Evolutionary conservation across 495 filamentous ascomycete species (phyloP).

Genomic region (Trichocladium uniseriatum): DNA sequence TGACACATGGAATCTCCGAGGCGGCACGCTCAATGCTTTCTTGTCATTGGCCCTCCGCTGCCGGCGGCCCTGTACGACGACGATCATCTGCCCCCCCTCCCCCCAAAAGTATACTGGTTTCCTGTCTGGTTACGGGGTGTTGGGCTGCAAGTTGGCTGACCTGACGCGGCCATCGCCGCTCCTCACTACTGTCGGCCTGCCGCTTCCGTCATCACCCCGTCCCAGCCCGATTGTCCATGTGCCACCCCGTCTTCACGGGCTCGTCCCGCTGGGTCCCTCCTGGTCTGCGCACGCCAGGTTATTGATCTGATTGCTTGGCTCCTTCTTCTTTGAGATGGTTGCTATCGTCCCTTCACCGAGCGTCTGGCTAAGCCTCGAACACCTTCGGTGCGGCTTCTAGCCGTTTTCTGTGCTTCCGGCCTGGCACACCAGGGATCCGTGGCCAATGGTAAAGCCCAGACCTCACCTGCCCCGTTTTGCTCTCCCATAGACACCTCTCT

Average conservation of each 20-base stretch:
- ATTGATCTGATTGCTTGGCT: constrained; percentile 13
- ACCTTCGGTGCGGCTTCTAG: constrained; percentile 18
- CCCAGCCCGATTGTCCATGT: not conserved
- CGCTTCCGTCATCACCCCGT: not conserved
- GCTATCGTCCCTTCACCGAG: constrained; percentile 3
- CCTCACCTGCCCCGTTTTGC: not conserved
- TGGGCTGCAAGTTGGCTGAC: not conserved
- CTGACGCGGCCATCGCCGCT: not conserved
- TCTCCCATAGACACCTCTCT: not conserved
- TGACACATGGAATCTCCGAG: constrained; percentile 15
- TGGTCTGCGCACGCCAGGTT: too few species aligned
- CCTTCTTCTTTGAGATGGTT: constrained; percentile 17
- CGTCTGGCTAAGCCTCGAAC: too few species aligned
- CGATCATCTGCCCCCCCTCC: not conserved
- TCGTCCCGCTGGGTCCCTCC: not conserved
- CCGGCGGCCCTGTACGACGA: not conserved
- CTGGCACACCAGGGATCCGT: not conserved
- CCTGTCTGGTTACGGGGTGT: too few species aligned
- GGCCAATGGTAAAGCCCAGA: not conserved
- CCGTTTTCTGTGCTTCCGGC: constrained; percentile 8
- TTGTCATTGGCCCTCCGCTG: constrained; percentile 6
- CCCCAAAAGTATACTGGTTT: too few species aligned
- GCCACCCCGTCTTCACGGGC: not conserved
- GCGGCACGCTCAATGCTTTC: not conserved
- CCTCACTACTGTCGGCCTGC: not conserved